Conservation (phyloP, 306 rosid species). For the Acacia acuminata region DNA sequence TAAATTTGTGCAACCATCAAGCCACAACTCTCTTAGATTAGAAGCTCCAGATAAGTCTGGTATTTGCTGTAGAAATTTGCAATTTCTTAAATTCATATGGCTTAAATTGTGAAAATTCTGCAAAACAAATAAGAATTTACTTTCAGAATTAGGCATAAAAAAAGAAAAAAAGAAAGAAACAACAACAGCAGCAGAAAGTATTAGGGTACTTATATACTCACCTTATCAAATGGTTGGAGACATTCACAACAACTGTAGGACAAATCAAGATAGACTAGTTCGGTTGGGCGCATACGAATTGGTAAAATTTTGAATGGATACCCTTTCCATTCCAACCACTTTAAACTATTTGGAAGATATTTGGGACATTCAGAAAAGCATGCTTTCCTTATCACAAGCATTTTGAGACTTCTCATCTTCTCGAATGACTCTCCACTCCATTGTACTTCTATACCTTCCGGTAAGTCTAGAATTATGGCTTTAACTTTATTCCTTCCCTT, state of each 20-base stretch:
- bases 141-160: background rate
- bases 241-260: background rate
- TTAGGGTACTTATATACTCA: background rate
- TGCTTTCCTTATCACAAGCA: background rate
- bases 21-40: background rate
- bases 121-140: background rate
- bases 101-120: background rate
- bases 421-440: background rate
- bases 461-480: background rate
- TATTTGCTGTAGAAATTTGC: background rate
- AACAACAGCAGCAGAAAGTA: background rate
- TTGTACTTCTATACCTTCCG: background rate
- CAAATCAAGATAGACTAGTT: background rate
- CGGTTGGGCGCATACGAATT: background rate
- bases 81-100: background rate
- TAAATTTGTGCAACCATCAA: background rate
- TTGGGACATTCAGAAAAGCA: background rate
- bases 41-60: background rate
- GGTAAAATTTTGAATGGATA: background rate
- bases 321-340: background rate
- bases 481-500: background rate
- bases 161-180: no score
- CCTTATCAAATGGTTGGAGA: background rate
- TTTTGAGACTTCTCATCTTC: background rate
- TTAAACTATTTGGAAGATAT: slow-evolving; percentile 8